phyloP scores from a whole-genome alignment of 352 stramenopile species.

The Globisporangium splendens region DNA sequence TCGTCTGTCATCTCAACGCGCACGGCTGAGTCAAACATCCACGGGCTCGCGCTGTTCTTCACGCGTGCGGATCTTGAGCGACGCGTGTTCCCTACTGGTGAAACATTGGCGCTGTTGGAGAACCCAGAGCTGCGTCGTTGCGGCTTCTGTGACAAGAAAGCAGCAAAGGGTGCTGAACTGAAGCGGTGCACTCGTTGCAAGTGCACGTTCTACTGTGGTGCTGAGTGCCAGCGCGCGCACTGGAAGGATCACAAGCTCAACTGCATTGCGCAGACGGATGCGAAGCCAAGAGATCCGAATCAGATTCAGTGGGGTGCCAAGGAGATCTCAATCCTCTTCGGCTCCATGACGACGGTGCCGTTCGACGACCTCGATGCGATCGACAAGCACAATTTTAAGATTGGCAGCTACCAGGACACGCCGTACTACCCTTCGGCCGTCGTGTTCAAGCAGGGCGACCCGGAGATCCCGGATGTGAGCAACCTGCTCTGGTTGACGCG shows the following conservation, averaged over 20 bases:
- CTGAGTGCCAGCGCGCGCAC: slow-evolving; percentile 64
- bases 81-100: slow-evolving; percentile 59
- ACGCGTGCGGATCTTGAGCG: slow-evolving; percentile 71
- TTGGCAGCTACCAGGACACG: slow-evolving; percentile 44
- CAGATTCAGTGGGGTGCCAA: slow-evolving; percentile 78
- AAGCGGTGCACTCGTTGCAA: slow-evolving; percentile 84
- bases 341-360: slow-evolving; percentile 57
- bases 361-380: slow-evolving; percentile 81
- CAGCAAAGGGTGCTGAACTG: slow-evolving; percentile 44
- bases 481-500: slow-evolving; percentile 76
- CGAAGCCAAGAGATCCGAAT: slow-evolving; percentile 20
- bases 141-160: slow-evolving; percentile 77
- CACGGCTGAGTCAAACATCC: slow-evolving; percentile 53
- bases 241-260: slow-evolving; percentile 86
- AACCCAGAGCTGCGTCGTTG: slow-evolving; percentile 68
- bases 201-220: slow-evolving; percentile 82
- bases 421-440: slow-evolving; percentile 66
- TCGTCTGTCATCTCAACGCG: slow-evolving; percentile 67
- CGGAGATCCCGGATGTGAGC: slow-evolving; percentile 48
- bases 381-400: slow-evolving; percentile 43
- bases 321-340: slow-evolving; percentile 82
- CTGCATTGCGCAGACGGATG: slow-evolving; percentile 43
- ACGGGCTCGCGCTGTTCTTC: slow-evolving; percentile 78
- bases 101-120: slow-evolving; percentile 71
- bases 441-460: slow-evolving; percentile 71